Evolutionary conservation across 441 rosid genomes (phyloP), one percentile per base, ranked within the genome.

Genomic region (Gossypium aridum): DNA sequence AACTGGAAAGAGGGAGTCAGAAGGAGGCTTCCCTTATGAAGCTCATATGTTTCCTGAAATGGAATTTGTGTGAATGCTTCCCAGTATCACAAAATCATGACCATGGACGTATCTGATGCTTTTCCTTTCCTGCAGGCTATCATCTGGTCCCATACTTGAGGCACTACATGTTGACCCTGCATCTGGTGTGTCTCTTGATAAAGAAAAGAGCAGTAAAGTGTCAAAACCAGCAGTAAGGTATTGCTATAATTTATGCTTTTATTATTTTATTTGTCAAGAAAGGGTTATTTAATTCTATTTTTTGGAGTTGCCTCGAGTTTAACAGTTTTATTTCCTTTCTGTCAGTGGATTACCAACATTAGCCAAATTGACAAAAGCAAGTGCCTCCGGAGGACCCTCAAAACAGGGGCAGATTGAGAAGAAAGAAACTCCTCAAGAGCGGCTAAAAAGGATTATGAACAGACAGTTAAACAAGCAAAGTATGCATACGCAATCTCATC

Each of bases 101-200:
- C 70, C 66, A 79, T 78, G 39, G 70, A 74, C 67, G 22, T 78
- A 28, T 71, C 88, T 91, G 76, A 87, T 74, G 75, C 79, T 76
- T 77, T 5, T 83, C 64, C 20, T 86, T 72, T 84, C 68, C 82
- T 86, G 94, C 99, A 93, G 99, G 94, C 92, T 89, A 76, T 82
- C 92, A 70, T 83, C 91, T 47, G 92, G 93, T 81, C 85, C 37
- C 72, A 93, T 96, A 78, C 98, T 93, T 67, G 99, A 93, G 86
- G 99, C 99, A 34, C 80, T 96, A 80, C 94, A 96, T 85, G 89
- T 93, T 74, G 98, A 96, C 83, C 99, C 99, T 79, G 99, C 98
- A 56, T 89, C 98, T 76, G 98, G 96, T 80, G 85, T 90, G 43
- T 84, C 96, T 22, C 85, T 89, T 66, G 99, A 92, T 63, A 88